Evolutionary conservation across 2,329 filamentous ascomycete species (phyloP), one percentile per base, ranked within the genome.

Genomic region (Colletotrichum tropicicola): DNA sequence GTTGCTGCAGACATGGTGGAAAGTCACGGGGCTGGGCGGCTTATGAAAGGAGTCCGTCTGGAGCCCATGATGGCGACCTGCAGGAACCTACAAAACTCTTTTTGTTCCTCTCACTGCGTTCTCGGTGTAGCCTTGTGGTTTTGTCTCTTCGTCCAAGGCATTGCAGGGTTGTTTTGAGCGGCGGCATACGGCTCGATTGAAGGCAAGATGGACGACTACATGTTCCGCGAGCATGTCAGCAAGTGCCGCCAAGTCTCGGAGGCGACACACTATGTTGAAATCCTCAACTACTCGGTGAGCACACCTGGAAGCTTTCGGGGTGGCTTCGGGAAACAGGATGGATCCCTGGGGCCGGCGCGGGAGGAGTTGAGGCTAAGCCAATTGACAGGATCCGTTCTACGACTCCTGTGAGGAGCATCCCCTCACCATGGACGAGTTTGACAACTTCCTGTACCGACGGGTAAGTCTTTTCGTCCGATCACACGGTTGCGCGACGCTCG

Each of bases 201-300:
- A 41, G 30, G 41, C 59, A 72, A 65, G 25, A 88, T 89, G 86
- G 86, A 89, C 73, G 83, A 88, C 69, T 88, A 87, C 72, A 81
- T 88, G 75, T 88, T 88, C 69, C 76, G 78, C 66, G 69, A 74
- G 30, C 81, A 83, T 70, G 78, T 89, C 62, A 71, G 77, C 9
- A 73, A 80, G 47, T 88, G 84, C 71, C 79, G 75, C 21, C 77
- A 79, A 30, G 83, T 88, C 49, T 65, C 74, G 4, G 87, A 89
- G 73, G 76, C 75, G 57, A 88, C 85, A 17, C 81, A 77, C 68
- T 89, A 87, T 72, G 68, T 89, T 23, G 84, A 89, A 72, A 85
- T 88, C 37, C 81, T 87, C 70, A 89, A 88, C 68, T 89, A 87
- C 69, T 83, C 85, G 72, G 86, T 88, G 73, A 67, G 83, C 10